Percentiles rank a stretch among this genome's conserved stretches.
Evolutionary conservation across 2,329 filamentous ascomycete genomes (phyloP).

Genomic region (Penicillium olsonii): DNA sequence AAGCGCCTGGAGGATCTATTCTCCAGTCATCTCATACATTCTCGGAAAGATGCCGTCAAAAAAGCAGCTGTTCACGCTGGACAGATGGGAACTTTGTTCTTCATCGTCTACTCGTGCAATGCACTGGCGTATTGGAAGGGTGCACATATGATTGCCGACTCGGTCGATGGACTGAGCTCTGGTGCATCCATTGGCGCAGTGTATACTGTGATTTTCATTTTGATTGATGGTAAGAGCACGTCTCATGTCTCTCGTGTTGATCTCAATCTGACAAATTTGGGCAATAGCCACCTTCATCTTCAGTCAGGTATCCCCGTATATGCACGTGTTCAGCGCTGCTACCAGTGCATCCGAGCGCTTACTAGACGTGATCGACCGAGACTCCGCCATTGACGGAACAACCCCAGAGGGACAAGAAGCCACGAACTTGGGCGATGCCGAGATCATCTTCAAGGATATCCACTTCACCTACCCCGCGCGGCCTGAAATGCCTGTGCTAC

Average conservation of each 20-base stretch:
- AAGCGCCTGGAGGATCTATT: conserved; percentile 62
- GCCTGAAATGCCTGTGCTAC: conserved; percentile 37
- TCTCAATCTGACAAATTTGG: conserved; percentile 10
- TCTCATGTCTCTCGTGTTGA: neutral
- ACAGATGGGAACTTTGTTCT: conserved; percentile 64
- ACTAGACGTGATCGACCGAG: conserved; percentile 57
- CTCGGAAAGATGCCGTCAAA: conserved; percentile 55
- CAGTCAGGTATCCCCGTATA: conserved; percentile 40
- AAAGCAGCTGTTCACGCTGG: conserved; percentile 59
- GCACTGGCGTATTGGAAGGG: conserved; percentile 69
- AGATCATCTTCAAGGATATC: conserved; percentile 36
- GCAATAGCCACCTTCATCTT: conserved; percentile 37
- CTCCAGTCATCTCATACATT: conserved; percentile 50
- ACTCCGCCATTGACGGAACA: conserved; percentile 49
- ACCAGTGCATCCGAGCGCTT: conserved; percentile 59
- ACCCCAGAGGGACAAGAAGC: conserved; percentile 28
- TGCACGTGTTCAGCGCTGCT: conserved; percentile 52
- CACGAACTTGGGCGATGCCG: conserved; percentile 17
- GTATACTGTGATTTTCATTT: conserved; percentile 41
- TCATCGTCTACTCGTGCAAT: conserved; percentile 67
- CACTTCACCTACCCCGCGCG: conserved; percentile 41
- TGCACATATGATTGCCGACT: conserved; percentile 53
- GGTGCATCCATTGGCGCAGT: conserved; percentile 36
- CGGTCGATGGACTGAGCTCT: neutral
- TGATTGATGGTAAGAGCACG: conserved; percentile 27